A percentile compares a stretch with the other conserved stretches of the same genome.
Evolutionary conservation across 2,329 filamentous ascomycete genomes (phyloP).

Genomic region (Phaeophleospora eucalypticola): DNA sequence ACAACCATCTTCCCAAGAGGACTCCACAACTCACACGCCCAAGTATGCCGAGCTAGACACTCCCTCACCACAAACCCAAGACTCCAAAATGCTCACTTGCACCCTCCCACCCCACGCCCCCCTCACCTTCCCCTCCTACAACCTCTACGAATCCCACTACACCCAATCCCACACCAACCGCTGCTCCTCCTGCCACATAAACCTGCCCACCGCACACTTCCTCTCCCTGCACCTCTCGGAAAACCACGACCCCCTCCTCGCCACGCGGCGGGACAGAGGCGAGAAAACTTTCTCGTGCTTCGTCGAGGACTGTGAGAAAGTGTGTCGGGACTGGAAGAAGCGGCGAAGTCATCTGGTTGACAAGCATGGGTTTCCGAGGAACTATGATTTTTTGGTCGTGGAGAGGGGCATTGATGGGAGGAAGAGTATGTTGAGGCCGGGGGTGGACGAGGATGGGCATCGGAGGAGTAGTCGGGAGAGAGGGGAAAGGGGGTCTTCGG

Average conservation of each 20-base stretch:
- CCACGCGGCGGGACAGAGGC: slow-evolving; percentile 68
- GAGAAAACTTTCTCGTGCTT: slow-evolving; percentile 93
- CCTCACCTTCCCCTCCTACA: slow-evolving; percentile 67
- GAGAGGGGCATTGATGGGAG: slow-evolving; percentile 86
- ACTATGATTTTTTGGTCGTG: slow-evolving; percentile 83
- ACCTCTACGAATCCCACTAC: slow-evolving; percentile 86
- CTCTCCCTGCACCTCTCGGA: slow-evolving; percentile 84
- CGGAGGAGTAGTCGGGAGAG: slow-evolving; percentile 31
- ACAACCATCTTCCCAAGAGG: not conserved
- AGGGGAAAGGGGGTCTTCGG: slow-evolving; percentile 14
- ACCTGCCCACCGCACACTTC: slow-evolving; percentile 80
- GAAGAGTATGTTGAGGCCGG: slow-evolving; percentile 69
- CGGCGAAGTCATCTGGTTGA: slow-evolving; percentile 84
- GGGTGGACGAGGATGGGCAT: slow-evolving; percentile 32
- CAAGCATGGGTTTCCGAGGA: slow-evolving; percentile 83
- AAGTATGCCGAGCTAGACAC: slow-evolving; percentile 55
- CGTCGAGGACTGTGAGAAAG: slow-evolving; percentile 78
- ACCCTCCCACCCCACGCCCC: slow-evolving; percentile 74
- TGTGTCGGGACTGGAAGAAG: slow-evolving; percentile 79
- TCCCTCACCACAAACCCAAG: slow-evolving; percentile 15
- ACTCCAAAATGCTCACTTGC: slow-evolving; percentile 53
- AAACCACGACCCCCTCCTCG: slow-evolving; percentile 77
- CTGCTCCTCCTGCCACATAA: slow-evolving; percentile 78
- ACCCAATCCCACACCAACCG: slow-evolving; percentile 74
- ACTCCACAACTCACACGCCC: slow-evolving; percentile 21